Evolutionary conservation across 768 basidiomycete species (phyloP), one percentile per base, ranked within the genome.

Genomic region (Multifurca ochricompacta): DNA sequence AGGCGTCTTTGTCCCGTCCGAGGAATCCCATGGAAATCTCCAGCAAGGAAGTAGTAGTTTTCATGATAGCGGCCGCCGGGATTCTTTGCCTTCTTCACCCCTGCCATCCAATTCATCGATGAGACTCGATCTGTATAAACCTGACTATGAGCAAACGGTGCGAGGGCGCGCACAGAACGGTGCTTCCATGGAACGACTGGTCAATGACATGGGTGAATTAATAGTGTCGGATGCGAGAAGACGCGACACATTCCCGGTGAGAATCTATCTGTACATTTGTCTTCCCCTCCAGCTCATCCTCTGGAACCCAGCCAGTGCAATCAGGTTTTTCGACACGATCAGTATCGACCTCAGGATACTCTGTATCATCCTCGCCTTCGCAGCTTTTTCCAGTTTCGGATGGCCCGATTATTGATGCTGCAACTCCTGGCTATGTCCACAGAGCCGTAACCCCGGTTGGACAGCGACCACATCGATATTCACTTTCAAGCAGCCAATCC

Each of bases 141-240:
- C 87, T 0, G 80, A 81, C 1, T 91, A 91, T 62, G 86, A 89
- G 56, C 77, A 76, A 46, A 70, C 74, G 34, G 73, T 67, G 14
- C 66, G 64, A 21, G 62, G 59, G 16, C 44, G 32, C 32, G 23
- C 51, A 16, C 47, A 46, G 59, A 67, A 68, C 28, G 54, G 64
- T 21, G 64, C 74, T 14, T 70, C 76, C 1, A 65, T 83, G 23
- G 83, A 84, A 57, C 71, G 73, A 36, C 51, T 87, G n/a, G 67
- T 79, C 19, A 77, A 76, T 53, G 82, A 85, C 45, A 83, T 90
- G 56, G 76, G 77, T 14, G 85, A 87, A 59, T 72, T 91, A 56
- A 76, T 77, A 8, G 65, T 89, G 18, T 72, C 74, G 45, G 73
- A 74, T 56, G 65, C 68, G 51, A 54, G 65, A 62, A 72, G 79